A percentile compares a stretch with the other conserved stretches of the same genome.
Conservation (phyloP, 805 yeast genomes). For the Yamadazyma sp. region DNA sequence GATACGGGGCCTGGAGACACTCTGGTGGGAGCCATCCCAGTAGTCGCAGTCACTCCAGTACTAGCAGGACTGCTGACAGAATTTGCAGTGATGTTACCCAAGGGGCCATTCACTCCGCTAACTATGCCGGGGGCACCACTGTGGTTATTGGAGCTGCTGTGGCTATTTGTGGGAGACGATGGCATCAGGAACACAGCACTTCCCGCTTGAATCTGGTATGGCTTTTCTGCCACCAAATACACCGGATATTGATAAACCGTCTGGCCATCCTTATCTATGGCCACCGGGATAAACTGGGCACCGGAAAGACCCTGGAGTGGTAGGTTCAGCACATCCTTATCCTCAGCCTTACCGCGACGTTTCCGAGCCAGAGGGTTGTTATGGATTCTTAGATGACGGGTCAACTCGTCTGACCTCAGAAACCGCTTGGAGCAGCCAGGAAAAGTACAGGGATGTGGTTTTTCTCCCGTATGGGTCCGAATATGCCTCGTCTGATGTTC, state of each 20-base stretch:
- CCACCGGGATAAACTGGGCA: slow-evolving; percentile 23
- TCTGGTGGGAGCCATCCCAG: not conserved
- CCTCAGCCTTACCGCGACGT: slow-evolving; percentile 29
- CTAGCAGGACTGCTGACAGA: too few species aligned
- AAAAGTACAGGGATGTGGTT: slow-evolving; percentile 81
- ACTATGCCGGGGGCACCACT: too few species aligned
- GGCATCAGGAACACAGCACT: slow-evolving; percentile 12
- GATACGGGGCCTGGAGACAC: too few species aligned
- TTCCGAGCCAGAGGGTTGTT: slow-evolving; percentile 52
- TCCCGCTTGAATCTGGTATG: slow-evolving; percentile 10
- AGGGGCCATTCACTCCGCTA: too few species aligned
- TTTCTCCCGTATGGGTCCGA: slow-evolving; percentile 91
- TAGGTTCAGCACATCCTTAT: slow-evolving; percentile 5
- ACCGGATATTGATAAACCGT: slow-evolving; percentile 38
- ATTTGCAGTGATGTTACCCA: not conserved
- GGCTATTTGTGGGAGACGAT: slow-evolving; percentile 7
- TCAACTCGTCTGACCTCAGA: slow-evolving; percentile 79
- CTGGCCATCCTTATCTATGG: slow-evolving; percentile 33
- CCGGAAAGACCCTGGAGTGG: slow-evolving; percentile 9
- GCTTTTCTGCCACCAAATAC: slow-evolving; percentile 20
- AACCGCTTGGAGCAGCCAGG: slow-evolving; percentile 85
- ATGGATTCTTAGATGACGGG: slow-evolving; percentile 83
- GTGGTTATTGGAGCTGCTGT: not conserved
- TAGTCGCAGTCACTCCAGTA: not conserved
- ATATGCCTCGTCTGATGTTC: slow-evolving; percentile 93